Base-by-base conservation (phyloP, 805 yeast species). In the Candida sanyiensis region DNA sequence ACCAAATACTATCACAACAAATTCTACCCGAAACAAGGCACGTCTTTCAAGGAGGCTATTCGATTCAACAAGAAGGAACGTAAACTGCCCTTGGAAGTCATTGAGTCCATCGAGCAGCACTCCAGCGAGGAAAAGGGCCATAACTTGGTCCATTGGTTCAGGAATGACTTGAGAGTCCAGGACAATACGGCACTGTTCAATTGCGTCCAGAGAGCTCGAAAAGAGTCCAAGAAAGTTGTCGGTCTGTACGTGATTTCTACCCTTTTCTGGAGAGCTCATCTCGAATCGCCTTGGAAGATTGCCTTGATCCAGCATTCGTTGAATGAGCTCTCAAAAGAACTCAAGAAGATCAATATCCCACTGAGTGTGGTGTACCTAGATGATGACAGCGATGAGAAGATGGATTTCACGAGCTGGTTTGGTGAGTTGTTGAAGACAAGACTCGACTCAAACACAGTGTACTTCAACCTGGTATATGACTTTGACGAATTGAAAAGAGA, bases 111-210 rank as follows among this genome's bases (percentile, higher is more conserved):
- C 1, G 37, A 36, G 30, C 33, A 37, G 8, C 32, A 36, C 19
- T 11, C 9, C 5, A 32, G 38, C 7, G 13, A 33, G 6, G 20
- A 20, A 19, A 8, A 24, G 2, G 34, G 41, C 9, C 42, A 45
- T 21, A 35, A 45, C 15, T 38, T 67, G 11, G 63, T 69, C 15
- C 76, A 72, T 49, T 63, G 75, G 65, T 72, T 74, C 38, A 51
- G 68, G 13, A 59, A 64, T 26, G 80, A 75, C 45, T 52, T 73
- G 20, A 56, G 80, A 32, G 39, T 64, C 7, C 53, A 49, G 8
- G 76, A 74, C 48, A 74, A 74, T 46, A 56, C 53, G 1, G 71
- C 67, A 0, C 56, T 74, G 28, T 51, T 44, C 11, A 44, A 58
- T 13, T 71, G 73, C 2, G 47, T 65, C 27, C 43, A 59, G 17